Base-by-base conservation (phyloP, 768 basidiomycete species). In the Cyclocybe aegerita region DNA sequence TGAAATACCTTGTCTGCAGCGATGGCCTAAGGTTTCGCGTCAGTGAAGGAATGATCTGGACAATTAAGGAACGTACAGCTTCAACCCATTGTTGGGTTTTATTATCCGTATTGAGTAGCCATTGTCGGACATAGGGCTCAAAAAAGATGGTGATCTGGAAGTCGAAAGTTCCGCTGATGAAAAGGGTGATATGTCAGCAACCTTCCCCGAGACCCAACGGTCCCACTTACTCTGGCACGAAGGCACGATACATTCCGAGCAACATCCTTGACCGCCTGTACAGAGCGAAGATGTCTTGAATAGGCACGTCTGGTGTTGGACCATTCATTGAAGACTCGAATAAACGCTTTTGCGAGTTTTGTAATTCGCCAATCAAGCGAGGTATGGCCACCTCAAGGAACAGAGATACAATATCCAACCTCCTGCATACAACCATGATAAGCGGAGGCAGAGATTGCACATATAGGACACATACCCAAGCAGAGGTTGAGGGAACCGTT, bases 71-170 rank as follows among this genome's bases (percentile, higher is more conserved):
- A 79, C 90, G 68, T 55, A 93, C 91, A 53, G 87, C 86, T 65
- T 94, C 82, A 4, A 98, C 96, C 97, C 97, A 99, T 53, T 93
- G 87, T 39, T 80, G 79, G 7, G 96, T 98, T 74, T 93, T 96
- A 50, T 74, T 82, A 58, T 95, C 90, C 0, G 92, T 97, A 51
- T 87, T 86, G n/a, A 81, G 59, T 17, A 99, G 70, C 96, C 95
- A 99, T 56, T 88, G 83, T 6, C 82, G 77, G 7, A 98, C 90
- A 65, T 92, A 93, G 2, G 87, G 82, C 65, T 92, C 88, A 62
- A 98, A 98, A 70, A 90, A 90, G 4, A 72, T 74, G 4, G 83
- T 76, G 29, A 92, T 69, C 55, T 93, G 82, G 58, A 94, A 91
- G 8, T 77, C 71, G 12, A 86, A 62, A 12, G 77, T 72, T 0